These are phyloP conservation scores for Xylaria bambusicola DNA, from an alignment of 495 filamentous ascomycete species.

Conservation along the genomic window DNA sequence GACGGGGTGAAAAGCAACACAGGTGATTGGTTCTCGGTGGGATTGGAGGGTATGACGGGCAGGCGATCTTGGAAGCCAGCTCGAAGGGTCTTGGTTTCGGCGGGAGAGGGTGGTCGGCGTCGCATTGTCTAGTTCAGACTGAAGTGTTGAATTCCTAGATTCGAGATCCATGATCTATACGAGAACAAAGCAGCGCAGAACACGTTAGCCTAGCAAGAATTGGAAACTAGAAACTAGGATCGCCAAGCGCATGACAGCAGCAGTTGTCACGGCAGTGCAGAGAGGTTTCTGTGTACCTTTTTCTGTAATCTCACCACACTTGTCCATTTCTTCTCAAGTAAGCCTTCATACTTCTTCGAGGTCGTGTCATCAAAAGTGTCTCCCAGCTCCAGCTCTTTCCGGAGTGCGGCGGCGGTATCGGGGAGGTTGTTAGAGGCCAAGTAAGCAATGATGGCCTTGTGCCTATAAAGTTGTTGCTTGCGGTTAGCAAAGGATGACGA, in stretches of 20 bases:
- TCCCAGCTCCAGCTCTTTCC: constrained; percentile 64
- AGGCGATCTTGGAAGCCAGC: constrained; percentile 82
- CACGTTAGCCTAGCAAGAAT: constrained; percentile 8
- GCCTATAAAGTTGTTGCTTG: constrained; percentile 44
- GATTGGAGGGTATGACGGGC: constrained; percentile 82
- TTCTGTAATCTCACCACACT: constrained; percentile 88
- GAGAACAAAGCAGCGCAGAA: constrained; percentile 7
- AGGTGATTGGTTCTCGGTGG: constrained; percentile 79
- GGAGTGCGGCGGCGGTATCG: constrained; percentile 66
- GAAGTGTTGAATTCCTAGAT: constrained; percentile 65
- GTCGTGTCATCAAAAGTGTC: constrained; percentile 74
- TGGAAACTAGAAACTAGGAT: background rate
- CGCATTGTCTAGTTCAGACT: constrained; percentile 79
- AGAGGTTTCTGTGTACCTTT: constrained; percentile 58
- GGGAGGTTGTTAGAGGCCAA: constrained; percentile 69
- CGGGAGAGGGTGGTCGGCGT: constrained; percentile 81
- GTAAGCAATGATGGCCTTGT: constrained; percentile 90
- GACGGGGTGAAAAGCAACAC: constrained; percentile 91
- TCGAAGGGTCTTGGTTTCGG: constrained; percentile 78
- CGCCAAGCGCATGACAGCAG: constrained; percentile 4
- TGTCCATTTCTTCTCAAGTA: constrained; percentile 97
- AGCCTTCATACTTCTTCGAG: constrained; percentile 82
- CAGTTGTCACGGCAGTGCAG: background rate
- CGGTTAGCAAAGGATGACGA: background rate
- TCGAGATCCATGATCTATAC: constrained; percentile 92